Conservation (phyloP, 108 stramenopile species). For the Pseudonitzschia multistriata region DNA sequence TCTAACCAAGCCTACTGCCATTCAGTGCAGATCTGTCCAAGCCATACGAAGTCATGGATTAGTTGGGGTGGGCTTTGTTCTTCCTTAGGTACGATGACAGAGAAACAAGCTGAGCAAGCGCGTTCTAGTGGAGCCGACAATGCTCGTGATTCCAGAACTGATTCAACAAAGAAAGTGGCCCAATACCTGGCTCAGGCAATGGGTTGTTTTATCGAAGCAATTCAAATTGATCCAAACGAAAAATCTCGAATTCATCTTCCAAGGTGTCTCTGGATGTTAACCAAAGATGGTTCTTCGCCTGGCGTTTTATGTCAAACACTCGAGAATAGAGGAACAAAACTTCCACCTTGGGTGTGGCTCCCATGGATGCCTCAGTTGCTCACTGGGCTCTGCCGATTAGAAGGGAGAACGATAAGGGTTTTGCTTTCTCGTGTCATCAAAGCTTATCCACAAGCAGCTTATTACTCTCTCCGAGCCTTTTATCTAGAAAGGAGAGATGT, state of each 20-base stretch:
- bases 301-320: slow-evolving; percentile 77
- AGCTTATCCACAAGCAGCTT: slow-evolving; percentile 83
- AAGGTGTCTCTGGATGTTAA: slow-evolving; percentile 86
- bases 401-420: slow-evolving; percentile 63
- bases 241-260: slow-evolving; percentile 82
- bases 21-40: slow-evolving; percentile 86
- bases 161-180: slow-evolving; percentile 63
- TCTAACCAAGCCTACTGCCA: slow-evolving; percentile 91
- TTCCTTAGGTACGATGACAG: slow-evolving; percentile 52
- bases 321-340: slow-evolving; percentile 56
- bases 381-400: slow-evolving; percentile 70
- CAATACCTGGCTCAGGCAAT: slow-evolving; percentile 90
- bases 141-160: slow-evolving; percentile 37
- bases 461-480: slow-evolving; percentile 80
- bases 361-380: slow-evolving; percentile 92
- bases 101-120: slow-evolving; percentile 43
- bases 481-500: slow-evolving; percentile 84
- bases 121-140: slow-evolving; percentile 20
- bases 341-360: slow-evolving; percentile 94
- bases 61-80: slow-evolving; percentile 93
- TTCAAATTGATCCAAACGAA: slow-evolving; percentile 70
- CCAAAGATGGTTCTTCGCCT: slow-evolving; percentile 72
- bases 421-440: slow-evolving; percentile 60
- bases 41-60: slow-evolving; percentile 86
- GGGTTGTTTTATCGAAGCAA: slow-evolving; percentile 91